A percentile compares a stretch with the other conserved stretches of the same genome.
These are phyloP conservation scores for Begonia loranthoides DNA, from an alignment of 306 rosid genomes.

Conservation along the genomic window DNA sequence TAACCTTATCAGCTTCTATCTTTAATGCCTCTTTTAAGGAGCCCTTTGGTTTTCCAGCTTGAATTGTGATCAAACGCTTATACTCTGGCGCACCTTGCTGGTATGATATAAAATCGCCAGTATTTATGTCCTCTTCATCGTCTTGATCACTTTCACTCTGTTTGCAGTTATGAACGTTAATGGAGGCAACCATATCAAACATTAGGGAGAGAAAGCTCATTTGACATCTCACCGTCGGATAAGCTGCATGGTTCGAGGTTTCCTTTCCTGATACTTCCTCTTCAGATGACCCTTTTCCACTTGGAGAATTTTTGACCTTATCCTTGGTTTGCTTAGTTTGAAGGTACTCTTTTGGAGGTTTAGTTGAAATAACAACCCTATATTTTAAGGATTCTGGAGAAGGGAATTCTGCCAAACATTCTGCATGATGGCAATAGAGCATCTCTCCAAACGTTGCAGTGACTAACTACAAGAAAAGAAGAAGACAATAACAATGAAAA, in stretches of 20 bases:
- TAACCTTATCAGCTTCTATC: constrained; percentile 30
- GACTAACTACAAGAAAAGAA: constrained; percentile 41
- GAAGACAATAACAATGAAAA: constrained; percentile 2
- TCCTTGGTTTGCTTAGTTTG: constrained; percentile 26
- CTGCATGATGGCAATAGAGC: constrained; percentile 50
- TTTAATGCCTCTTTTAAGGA: constrained; percentile 39
- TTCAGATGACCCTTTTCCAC: constrained; percentile 33
- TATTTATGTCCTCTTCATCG: constrained; percentile 27
- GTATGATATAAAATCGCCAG: constrained; percentile 24
- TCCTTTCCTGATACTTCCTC: constrained; percentile 22
- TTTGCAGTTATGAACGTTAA: constrained; percentile 12
- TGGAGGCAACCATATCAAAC: constrained; percentile 7
- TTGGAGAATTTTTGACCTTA: constrained; percentile 9
- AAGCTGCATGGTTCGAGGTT: constrained; percentile 12
- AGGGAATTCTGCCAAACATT: constrained; percentile 49
- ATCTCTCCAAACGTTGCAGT: constrained; percentile 55
- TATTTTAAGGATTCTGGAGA: constrained; percentile 67
- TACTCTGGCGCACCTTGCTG: constrained; percentile 41
- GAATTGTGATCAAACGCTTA: constrained; percentile 73
- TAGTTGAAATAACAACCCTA: constrained; percentile 68
- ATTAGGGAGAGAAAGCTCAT: constrained; percentile 1
- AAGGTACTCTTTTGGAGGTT: constrained; percentile 65
- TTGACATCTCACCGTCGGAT: constrained; percentile 32
- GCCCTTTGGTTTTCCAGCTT: constrained; percentile 80
- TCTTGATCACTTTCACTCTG: constrained; percentile 44